Base-by-base conservation (phyloP, 169 alveolate genomes). In the Cryptosporidium muris region DNA sequence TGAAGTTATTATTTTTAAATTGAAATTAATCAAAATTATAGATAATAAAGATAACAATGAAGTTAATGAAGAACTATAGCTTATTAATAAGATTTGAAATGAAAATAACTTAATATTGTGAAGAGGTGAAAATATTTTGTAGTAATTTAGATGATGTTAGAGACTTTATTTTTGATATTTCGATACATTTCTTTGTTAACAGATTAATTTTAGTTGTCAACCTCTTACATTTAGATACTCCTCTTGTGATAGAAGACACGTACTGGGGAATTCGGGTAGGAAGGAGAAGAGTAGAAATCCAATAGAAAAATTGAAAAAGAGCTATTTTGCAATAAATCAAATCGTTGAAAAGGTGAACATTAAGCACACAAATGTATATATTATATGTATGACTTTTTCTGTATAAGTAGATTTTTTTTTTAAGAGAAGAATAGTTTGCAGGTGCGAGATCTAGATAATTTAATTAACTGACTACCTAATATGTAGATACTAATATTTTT, bases 281-380 rank as follows among this genome's bases (percentile, higher is more conserved):
- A 66, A n/a, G 64, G 85, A 74, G 85, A 74, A 68, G 0, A 74
- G 53, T 54, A 56, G 48, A 58, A 25, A 34, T 56, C 14, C 66
- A 45, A 74, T 74, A 49, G 42, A 47, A 74, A 74, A 40, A 8
- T 12, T 12, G 67, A 38, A 56, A 36, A 47, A 34, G 36, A 3
- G n/a, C 25, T 64, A 63, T 58, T 74, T 74, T 74, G 68, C 42
- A 36, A 58, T 42, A 36, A 5, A n/a, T 43, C 25, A 56, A 6
- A 11, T 34, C 11, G 43, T 25, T 8, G 16, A 38, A 58, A 74
- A 60, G 48, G 16, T 45, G 43, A 34, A 43, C 16, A 37, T 54
- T 56, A 54, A 40, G 40, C 85, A 74, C 85, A 74, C 85, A 74
- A 58, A 5, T 51, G 34, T 62, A 74, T 51, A 74, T 43, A 56